Base-by-base conservation (phyloP, 2,329 filamentous ascomycete genomes). In the Geosmithia morbida region DNA sequence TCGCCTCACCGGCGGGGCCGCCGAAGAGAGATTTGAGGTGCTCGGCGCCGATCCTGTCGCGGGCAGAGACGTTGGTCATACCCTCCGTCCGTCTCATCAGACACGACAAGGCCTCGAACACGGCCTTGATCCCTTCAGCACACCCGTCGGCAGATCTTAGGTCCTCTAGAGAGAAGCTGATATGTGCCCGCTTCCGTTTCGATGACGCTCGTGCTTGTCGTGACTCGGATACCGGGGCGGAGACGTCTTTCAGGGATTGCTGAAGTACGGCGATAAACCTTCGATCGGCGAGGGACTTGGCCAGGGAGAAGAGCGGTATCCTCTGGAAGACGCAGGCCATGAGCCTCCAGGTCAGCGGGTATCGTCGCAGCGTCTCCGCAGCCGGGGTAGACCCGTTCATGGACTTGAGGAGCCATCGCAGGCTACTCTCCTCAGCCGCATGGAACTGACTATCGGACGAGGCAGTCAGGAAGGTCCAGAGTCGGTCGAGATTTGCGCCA, bases 221-320 rank as follows among this genome's bases (percentile, higher is more conserved):
- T 18, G 47, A 45, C 13, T 50, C 47, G 16, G 42, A 6, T 10
- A 37, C 41, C 14, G 41, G 19, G 5, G 16, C 17, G 16, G 70
- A 69, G 39, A 75, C 53, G 20, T 87, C 82, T 44, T 76, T 70
- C 44, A 88, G 63, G 0, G 81, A 77, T 54, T 78, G 74, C 54
- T 81, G 77, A 41, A 94, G 60, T 10, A 87, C 74, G 1, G 66
- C 63, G 33, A 85, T 64, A 47, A 94, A 86, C 43, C 77, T 74
- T 48, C 81, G 72, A 49, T 88, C 81, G 19, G 77, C 79, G 7
- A 94, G 70, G 3, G 84, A 79, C 49, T 80, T 79, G 8, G 85
- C 84, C 20, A 86, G 69, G 11, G 78, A 81, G 43, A 83, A 80
- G 0, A 79, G 66, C 0, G 85, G 81, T 17, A 90, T 76, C n/a